These are phyloP conservation scores for Hura crepitans DNA, from an alignment of 441 rosid genomes.

Conservation along the genomic window DNA sequence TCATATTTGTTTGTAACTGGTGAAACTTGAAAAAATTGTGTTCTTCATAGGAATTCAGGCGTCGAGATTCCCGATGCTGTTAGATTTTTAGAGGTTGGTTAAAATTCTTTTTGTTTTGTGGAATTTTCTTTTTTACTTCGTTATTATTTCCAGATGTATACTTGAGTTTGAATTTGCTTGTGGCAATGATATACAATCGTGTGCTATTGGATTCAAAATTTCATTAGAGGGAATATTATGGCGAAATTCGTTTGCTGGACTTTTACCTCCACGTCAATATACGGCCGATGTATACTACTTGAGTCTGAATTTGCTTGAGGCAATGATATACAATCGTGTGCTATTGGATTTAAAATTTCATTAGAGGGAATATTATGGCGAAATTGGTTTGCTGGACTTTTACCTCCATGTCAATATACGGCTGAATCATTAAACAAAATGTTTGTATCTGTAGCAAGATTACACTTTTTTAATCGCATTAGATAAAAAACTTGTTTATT, in stretches of 20 bases:
- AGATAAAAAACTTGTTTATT: background rate
- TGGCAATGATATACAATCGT: background rate
- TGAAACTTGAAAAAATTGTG: constrained; percentile 1
- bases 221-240: background rate
- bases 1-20: background rate
- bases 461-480: background rate
- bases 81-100: constrained; percentile 62
- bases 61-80: constrained; percentile 36
- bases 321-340: background rate
- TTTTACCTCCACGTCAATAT: background rate
- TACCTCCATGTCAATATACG: background rate
- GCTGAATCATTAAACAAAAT: background rate
- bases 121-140: background rate
- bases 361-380: background rate
- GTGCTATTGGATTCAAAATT: background rate
- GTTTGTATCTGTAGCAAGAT: background rate
- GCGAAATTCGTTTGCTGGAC: background rate
- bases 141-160: background rate
- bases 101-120: background rate
- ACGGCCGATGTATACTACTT: too few relatives aligned
- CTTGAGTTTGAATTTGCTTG: background rate
- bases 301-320: background rate
- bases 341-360: background rate
- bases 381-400: background rate
- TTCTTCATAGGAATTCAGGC: constrained; percentile 51